Conservation (phyloP, 2,329 filamentous ascomycete genomes). For the Pyrenophora tritici-repentis region DNA sequence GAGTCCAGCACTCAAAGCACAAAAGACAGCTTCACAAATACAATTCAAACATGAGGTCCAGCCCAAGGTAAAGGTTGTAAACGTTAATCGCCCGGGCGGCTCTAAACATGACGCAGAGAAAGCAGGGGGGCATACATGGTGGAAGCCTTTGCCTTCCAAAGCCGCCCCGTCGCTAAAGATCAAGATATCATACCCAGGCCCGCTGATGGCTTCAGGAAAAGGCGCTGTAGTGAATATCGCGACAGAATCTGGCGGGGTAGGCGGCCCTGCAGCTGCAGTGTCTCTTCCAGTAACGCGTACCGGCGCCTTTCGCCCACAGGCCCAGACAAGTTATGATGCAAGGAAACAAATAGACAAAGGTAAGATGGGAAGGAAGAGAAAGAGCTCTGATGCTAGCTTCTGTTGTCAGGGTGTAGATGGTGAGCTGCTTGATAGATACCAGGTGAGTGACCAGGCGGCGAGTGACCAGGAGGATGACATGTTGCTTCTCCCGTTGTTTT, state of each 20-base stretch:
- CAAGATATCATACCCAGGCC: conserved; percentile 29
- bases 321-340: background rate
- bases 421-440: conserved; percentile 1
- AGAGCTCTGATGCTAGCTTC: conserved; percentile 27
- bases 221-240: conserved; percentile 19
- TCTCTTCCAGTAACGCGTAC: conserved; percentile 6
- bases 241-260: conserved; percentile 18
- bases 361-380: conserved; percentile 14
- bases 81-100: background rate
- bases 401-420: conserved; percentile 24
- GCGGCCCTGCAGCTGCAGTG: conserved; percentile 17
- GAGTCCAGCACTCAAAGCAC: conserved; percentile 1
- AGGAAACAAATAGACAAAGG: background rate
- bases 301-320: background rate
- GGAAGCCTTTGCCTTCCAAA: conserved; percentile 8
- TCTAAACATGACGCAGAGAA: background rate
- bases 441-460: background rate
- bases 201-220: conserved; percentile 13
- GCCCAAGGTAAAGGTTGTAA: background rate
- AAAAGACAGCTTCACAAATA: too few species aligned
- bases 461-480: background rate
- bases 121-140: background rate
- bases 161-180: conserved; percentile 20
- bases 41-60: background rate
- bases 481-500: conserved; percentile 17